Evolutionary conservation across 2,329 filamentous ascomycete genomes (phyloP).

Genomic region (Pseudogymnoascus pannorum): DNA sequence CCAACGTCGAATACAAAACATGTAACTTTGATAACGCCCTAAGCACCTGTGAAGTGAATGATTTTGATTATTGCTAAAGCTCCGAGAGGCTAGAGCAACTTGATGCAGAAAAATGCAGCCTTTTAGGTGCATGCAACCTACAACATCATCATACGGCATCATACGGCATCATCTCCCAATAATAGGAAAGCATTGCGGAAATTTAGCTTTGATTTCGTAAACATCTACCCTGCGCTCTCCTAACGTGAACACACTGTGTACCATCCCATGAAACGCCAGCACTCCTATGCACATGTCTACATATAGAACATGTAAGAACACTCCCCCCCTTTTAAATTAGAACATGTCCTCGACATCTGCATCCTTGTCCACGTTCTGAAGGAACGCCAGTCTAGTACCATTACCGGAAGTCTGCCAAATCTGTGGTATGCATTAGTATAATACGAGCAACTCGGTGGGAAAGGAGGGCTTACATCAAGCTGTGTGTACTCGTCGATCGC

Average conservation of each 20-base stretch:
- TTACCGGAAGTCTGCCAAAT: constrained; percentile 72
- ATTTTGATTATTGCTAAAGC: neutral
- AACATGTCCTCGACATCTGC: constrained; percentile 1
- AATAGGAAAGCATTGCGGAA: neutral
- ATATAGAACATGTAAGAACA: neutral
- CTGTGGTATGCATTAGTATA: constrained; percentile 41
- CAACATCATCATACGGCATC: neutral
- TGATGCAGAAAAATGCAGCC: neutral
- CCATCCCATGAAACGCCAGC: neutral
- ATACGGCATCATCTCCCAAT: neutral
- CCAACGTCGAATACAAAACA: constrained; percentile 8
- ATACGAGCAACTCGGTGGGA: neutral
- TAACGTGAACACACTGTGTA: constrained; percentile 2
- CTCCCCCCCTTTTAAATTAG: neutral
- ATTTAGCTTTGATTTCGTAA: neutral
- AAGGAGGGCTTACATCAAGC: constrained; percentile 64
- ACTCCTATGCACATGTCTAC: constrained; percentile 4
- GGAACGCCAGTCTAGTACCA: constrained; percentile 63
- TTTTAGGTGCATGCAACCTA: neutral
- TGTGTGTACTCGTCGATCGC: constrained; percentile 84
- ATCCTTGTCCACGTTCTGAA: constrained; percentile 28
- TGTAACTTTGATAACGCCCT: neutral
- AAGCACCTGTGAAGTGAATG: neutral
- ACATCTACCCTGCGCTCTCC: constrained; percentile 3
- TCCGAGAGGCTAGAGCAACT: neutral